Conservation (phyloP, 441 rosid genomes). For the Euphorbia schlechtendalii region DNA sequence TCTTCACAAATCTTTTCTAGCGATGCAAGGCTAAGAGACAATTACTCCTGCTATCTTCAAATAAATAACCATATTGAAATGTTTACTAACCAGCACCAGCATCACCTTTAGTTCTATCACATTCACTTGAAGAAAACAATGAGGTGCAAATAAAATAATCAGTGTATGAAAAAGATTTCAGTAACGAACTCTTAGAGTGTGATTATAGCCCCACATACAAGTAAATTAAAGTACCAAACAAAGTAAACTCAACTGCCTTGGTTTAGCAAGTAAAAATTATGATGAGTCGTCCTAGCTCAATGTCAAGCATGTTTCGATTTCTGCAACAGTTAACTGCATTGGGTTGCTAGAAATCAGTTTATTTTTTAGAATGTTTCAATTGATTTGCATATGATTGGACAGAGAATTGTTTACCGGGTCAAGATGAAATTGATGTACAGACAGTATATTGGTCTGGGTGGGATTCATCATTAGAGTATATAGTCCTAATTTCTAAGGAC, state of each 20-base stretch:
- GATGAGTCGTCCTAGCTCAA: no score
- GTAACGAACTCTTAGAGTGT: not conserved
- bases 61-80: slow-evolving; percentile 3
- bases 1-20: not conserved
- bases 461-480: no score
- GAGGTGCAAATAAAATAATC: not conserved
- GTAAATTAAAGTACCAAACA: slow-evolving; percentile 1
- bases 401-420: not conserved
- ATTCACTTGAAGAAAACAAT: not conserved
- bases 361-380: no score
- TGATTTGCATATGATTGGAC: not conserved
- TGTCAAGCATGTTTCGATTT: no score
- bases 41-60: not conserved
- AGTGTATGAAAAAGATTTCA: no score
- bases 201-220: not conserved
- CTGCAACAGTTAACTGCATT: no score
- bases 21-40: not conserved
- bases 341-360: no score
- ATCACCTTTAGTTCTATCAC: not conserved
- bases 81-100: not conserved
- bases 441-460: no score
- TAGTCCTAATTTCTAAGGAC: no score
- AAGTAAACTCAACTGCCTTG: not conserved
- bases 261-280: not conserved
- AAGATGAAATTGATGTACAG: not conserved